phyloP scores from a whole-genome alignment of 2,329 filamentous ascomycete genomes.

The Penicillium sp. region DNA sequence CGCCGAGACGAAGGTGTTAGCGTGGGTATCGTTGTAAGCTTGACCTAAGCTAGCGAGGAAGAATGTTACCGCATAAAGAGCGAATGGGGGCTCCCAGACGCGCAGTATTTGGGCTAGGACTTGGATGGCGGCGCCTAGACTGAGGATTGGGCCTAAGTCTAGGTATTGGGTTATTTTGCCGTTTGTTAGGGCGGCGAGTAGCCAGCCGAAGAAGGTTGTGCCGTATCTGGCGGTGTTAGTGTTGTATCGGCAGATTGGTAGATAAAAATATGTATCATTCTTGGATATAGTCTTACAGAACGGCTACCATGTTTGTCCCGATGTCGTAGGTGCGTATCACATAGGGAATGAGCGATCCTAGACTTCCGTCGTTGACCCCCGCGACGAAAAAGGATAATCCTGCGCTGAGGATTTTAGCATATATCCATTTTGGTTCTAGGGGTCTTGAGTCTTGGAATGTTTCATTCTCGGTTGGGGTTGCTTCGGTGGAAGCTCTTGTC shows the following conservation, averaged over 20 bases:
- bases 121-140: conserved; percentile 57
- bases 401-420: conserved; percentile 53
- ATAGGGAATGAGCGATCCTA: conserved; percentile 63
- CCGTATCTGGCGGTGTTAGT: conserved; percentile 45
- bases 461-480: background rate
- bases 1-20: conserved; percentile 60
- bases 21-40: conserved; percentile 62
- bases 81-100: conserved; percentile 57
- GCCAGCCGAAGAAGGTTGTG: conserved; percentile 59
- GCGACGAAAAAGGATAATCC: conserved; percentile 65
- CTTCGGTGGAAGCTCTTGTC: background rate
- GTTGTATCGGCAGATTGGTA: background rate
- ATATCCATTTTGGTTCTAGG: conserved; percentile 15
- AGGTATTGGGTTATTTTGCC: conserved; percentile 49
- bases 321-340: conserved; percentile 58
- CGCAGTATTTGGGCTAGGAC: conserved; percentile 48
- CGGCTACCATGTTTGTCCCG: conserved; percentile 51
- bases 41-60: conserved; percentile 59
- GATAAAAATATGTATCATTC: too few species aligned
- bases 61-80: conserved; percentile 57
- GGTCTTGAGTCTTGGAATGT: background rate
- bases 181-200: conserved; percentile 57
- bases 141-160: conserved; percentile 56
- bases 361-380: conserved; percentile 63
- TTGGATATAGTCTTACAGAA: conserved; percentile 42